phyloP scores from a whole-genome alignment of 2,329 filamentous ascomycete species.

The Ophiostoma australiae region DNA sequence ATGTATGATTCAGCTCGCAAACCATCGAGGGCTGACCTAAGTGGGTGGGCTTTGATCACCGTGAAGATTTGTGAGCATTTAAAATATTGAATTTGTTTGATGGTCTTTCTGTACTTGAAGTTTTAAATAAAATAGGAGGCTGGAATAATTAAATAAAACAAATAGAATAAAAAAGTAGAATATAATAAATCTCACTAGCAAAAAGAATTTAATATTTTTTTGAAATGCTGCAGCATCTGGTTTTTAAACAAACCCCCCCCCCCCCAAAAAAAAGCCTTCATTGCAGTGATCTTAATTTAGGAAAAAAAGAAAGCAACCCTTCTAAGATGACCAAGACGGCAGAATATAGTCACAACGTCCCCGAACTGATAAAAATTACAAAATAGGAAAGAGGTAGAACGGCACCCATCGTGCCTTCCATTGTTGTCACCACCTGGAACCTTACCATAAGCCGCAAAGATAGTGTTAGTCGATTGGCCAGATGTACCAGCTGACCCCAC shows the following conservation, averaged over 20 bases:
- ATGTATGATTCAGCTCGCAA: neutral
- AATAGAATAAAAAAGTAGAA: neutral
- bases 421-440: neutral
- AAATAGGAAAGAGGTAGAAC: neutral
- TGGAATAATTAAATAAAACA: neutral
- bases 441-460: neutral
- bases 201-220: no score
- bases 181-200: neutral
- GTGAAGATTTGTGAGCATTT: no score
- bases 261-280: no score
- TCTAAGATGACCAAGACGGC: no score
- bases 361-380: neutral
- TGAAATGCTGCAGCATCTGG: no score
- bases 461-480: constrained; percentile 6
- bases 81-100: neutral
- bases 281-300: no score
- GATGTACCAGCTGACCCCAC: neutral
- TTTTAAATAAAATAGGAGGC: neutral
- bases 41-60: neutral
- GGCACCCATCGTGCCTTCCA: neutral
- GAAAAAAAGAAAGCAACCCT: no score
- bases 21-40: neutral
- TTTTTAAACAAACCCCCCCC: no score
- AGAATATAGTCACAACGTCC: neutral
- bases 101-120: neutral